These are phyloP conservation scores for Aspergillus piperis DNA, from an alignment of 2,329 filamentous ascomycete species.

Conservation along the genomic window DNA sequence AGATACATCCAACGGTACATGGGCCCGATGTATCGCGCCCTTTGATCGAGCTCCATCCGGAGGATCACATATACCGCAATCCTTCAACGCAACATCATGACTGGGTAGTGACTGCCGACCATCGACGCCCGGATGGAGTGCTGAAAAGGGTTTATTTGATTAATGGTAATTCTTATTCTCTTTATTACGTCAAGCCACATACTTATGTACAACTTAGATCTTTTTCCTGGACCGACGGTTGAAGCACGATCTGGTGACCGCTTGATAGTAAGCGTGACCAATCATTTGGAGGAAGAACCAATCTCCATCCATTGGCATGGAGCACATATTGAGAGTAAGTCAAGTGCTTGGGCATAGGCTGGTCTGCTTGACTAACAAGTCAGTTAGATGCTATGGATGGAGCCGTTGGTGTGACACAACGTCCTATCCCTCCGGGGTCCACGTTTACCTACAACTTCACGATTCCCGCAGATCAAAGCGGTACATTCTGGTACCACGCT, in stretches of 20 bases:
- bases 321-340: conserved; percentile 42
- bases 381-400: conserved; percentile 63
- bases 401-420: conserved; percentile 66
- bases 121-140: conserved; percentile 53
- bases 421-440: conserved; percentile 62
- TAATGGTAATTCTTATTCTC: conserved; percentile 43
- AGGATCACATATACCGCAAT: conserved; percentile 44
- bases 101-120: conserved; percentile 46
- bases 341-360: neutral
- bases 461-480: conserved; percentile 40
- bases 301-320: conserved; percentile 53
- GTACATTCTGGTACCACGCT: conserved; percentile 55
- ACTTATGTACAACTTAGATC: conserved; percentile 21
- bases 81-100: conserved; percentile 36
- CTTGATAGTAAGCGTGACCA: conserved; percentile 47
- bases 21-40: conserved; percentile 19
- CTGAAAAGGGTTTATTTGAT: conserved; percentile 53
- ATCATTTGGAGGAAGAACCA: conserved; percentile 42
- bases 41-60: conserved; percentile 41
- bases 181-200: neutral
- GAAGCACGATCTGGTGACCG: conserved; percentile 52
- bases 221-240: conserved; percentile 54
- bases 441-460: conserved; percentile 47
- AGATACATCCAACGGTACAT: neutral
- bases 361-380: conserved; percentile 6